Evolutionary conservation across 441 rosid genomes (phyloP).

Genomic region (Mallotus repandus): DNA sequence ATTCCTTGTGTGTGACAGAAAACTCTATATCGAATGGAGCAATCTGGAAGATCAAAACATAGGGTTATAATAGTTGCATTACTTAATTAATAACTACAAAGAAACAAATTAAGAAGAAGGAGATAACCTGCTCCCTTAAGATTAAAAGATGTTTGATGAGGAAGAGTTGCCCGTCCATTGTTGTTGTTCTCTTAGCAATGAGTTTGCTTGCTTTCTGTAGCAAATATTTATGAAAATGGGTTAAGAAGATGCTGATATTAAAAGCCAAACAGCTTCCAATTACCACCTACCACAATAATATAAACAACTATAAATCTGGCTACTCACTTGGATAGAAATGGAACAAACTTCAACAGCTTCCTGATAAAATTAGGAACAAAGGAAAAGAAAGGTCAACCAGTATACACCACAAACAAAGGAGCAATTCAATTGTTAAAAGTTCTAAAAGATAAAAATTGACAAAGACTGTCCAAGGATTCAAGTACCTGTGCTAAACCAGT

Average conservation of each 20-base stretch:
- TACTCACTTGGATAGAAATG: conserved; percentile 78
- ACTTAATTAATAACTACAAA: conserved; percentile 23
- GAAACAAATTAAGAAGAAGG: conserved; percentile 22
- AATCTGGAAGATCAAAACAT: conserved; percentile 53
- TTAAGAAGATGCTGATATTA: background rate
- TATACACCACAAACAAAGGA: conserved; percentile 17
- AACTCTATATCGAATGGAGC: conserved; percentile 97
- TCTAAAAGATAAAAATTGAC: conserved; percentile 15
- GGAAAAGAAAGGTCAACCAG: conserved; percentile 9
- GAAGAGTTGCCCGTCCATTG: conserved; percentile 94
- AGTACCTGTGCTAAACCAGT: conserved; percentile 96
- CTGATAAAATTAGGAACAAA: conserved; percentile 46
- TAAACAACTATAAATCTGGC: conserved; percentile 20
- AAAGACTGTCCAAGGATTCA: conserved; percentile 23
- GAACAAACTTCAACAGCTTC: conserved; percentile 98
- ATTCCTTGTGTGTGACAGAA: conserved; percentile 94
- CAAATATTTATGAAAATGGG: conserved; percentile 8
- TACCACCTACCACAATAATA: background rate
- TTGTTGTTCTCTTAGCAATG: conserved; percentile 65
- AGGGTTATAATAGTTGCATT: conserved; percentile 17
- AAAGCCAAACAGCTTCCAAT: background rate
- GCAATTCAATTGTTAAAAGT: conserved; percentile 1
- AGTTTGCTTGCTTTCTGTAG: conserved; percentile 89
- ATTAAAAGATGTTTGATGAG: conserved; percentile 92
- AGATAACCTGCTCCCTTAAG: conserved; percentile 85